phyloP scores from a whole-genome alignment of 2,329 filamentous ascomycete genomes.

The Aspergillus fischeri region DNA sequence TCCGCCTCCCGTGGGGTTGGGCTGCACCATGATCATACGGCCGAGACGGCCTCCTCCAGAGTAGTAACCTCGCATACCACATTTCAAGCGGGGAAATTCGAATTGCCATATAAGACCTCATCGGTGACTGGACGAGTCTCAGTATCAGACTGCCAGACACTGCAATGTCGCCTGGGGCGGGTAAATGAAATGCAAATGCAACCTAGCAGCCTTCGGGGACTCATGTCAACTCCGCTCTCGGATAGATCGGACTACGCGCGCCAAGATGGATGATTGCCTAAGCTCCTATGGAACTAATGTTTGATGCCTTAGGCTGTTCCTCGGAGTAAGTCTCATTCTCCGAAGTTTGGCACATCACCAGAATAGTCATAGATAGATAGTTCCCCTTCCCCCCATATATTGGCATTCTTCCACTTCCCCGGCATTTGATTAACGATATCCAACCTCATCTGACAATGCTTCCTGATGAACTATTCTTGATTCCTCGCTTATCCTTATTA shows the following conservation, averaged over 20 bases:
- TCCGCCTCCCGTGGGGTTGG: constrained; percentile 10
- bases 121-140: not conserved
- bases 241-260: not conserved
- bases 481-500: not conserved
- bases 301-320: not conserved
- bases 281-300: too few relatives aligned
- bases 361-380: too few relatives aligned
- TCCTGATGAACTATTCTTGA: too few relatives aligned
- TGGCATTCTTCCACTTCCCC: not conserved
- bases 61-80: not conserved
- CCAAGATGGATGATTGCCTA: not conserved
- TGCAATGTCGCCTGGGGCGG: not conserved
- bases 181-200: not conserved
- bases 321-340: not conserved
- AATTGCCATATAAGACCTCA: not conserved
- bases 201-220: not conserved
- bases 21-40: not conserved
- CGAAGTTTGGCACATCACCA: too few relatives aligned
- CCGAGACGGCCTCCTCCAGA: not conserved
- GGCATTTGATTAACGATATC: too few relatives aligned
- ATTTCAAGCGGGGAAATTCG: not conserved
- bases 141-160: not conserved
- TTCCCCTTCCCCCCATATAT: too few relatives aligned
- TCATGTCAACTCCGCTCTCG: not conserved
- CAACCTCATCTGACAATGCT: too few relatives aligned